Conservation (phyloP, 352 stramenopile species). For the Blastocystis sp. region DNA sequence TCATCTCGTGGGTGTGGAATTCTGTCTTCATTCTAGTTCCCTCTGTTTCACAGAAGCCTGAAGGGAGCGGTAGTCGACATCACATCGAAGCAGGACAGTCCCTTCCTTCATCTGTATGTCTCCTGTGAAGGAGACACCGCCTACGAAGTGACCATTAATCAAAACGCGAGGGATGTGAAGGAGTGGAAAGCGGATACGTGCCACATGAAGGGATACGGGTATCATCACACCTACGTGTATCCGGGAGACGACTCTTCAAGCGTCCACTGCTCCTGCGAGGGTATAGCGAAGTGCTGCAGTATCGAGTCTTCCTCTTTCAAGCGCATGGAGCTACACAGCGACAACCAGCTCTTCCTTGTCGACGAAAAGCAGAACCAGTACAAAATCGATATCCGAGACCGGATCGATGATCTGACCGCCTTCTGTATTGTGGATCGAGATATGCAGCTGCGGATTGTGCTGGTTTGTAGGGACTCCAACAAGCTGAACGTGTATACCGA, state of each 20-base stretch:
- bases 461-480: conserved; percentile 17
- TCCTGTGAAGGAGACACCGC: conserved; percentile 40
- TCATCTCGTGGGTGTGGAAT: neutral
- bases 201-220: neutral
- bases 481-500: conserved; percentile 44
- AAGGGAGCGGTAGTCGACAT: neutral
- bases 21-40: neutral
- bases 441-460: neutral
- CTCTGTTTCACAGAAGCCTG: neutral
- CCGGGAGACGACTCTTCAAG: neutral
- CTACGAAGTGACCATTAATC: conserved; percentile 10
- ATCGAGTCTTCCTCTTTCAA: neutral
- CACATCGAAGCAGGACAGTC: neutral
- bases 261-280: conserved; percentile 25
- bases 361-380: neutral
- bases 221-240: conserved; percentile 19
- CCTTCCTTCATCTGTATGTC: conserved; percentile 15
- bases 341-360: neutral
- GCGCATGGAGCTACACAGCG: neutral
- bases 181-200: neutral
- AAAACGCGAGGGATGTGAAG: neutral
- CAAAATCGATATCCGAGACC: conserved; percentile 5
- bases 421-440: neutral
- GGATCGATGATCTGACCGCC: neutral
- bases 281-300: conserved; percentile 2